phyloP scores from a whole-genome alignment of 768 basidiomycete species.

The Tylopilus rubrobrunneus region DNA sequence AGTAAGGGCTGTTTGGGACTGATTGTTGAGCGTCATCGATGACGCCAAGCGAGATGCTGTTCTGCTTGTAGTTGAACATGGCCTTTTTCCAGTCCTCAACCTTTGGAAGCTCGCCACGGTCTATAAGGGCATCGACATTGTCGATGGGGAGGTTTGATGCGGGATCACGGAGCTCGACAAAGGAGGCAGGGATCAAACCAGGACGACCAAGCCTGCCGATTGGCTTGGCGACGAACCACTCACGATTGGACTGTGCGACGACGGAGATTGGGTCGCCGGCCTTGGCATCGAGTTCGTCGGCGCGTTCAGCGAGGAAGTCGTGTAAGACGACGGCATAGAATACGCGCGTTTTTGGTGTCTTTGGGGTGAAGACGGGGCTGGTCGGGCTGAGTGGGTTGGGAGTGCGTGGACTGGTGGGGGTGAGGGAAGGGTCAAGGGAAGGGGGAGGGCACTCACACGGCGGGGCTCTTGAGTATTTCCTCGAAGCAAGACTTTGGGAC shows the following conservation, averaged over 20 bases:
- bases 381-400: conserved; percentile 34
- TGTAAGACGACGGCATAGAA: conserved; percentile 95
- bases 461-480: conserved; percentile 73
- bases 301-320: conserved; percentile 92
- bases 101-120: conserved; percentile 82
- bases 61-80: conserved; percentile 93
- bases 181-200: conserved; percentile 94
- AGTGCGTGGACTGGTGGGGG: conserved; percentile 35
- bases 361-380: conserved; percentile 33
- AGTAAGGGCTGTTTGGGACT: conserved; percentile 42
- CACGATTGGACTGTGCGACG: conserved; percentile 98
- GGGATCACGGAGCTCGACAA: conserved; percentile 95
- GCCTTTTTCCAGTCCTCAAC: conserved; percentile 99
- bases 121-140: conserved; percentile 76
- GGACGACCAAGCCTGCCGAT: conserved; percentile 94
- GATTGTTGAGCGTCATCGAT: conserved; percentile 62
- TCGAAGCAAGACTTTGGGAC: conserved; percentile 89
- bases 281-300: conserved; percentile 94
- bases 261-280: conserved; percentile 93
- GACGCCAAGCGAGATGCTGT: conserved; percentile 90
- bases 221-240: conserved; percentile 99
- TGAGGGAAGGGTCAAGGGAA: background rate
- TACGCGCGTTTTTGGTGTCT: conserved; percentile 47
- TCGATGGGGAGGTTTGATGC: conserved; percentile 73
- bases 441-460: conserved; percentile 34